Conservation (phyloP, 108 stramenopile genomes). For the Bacterosira constricta region DNA sequence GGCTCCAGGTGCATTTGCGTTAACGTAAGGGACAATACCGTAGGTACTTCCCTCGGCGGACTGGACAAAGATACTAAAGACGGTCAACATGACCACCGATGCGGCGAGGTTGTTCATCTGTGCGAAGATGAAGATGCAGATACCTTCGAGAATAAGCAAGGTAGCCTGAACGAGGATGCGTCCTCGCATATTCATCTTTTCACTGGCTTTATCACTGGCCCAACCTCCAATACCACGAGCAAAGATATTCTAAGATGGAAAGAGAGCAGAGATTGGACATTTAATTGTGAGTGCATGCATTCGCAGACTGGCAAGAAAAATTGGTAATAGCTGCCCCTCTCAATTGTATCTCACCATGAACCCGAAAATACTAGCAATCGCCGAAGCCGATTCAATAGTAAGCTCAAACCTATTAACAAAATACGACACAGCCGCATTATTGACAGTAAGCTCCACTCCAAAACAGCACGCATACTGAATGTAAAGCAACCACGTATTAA, state of each 20-base stretch:
- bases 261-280: too few relatives aligned
- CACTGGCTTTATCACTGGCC: conserved; percentile 50
- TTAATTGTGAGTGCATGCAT: too few relatives aligned
- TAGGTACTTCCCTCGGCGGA: conserved; percentile 77
- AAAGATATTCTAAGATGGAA: conserved; percentile 61
- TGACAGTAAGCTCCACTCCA: conserved; percentile 91
- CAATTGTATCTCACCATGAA: too few relatives aligned
- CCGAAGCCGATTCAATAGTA: conserved; percentile 65
- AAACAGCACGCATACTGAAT: conserved; percentile 91
- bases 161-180: conserved; percentile 41
- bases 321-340: too few relatives aligned
- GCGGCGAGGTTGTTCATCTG: conserved; percentile 41
- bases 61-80: conserved; percentile 82
- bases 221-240: conserved; percentile 72
- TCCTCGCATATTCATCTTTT: conserved; percentile 56
- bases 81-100: conserved; percentile 68
- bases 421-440: conserved; percentile 87
- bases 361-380: conserved; percentile 79
- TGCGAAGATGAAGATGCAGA: conserved; percentile 59
- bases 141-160: conserved; percentile 45
- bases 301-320: too few relatives aligned
- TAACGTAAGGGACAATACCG: conserved; percentile 83
- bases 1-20: conserved; percentile 64
- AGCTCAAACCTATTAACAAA: conserved; percentile 78
- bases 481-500: conserved; percentile 88